Percentiles rank a stretch among this genome's conserved stretches.
These are phyloP conservation scores for Pseudoturritis turrita DNA, from an alignment of 345 rosid genomes.

Conservation along the genomic window DNA sequence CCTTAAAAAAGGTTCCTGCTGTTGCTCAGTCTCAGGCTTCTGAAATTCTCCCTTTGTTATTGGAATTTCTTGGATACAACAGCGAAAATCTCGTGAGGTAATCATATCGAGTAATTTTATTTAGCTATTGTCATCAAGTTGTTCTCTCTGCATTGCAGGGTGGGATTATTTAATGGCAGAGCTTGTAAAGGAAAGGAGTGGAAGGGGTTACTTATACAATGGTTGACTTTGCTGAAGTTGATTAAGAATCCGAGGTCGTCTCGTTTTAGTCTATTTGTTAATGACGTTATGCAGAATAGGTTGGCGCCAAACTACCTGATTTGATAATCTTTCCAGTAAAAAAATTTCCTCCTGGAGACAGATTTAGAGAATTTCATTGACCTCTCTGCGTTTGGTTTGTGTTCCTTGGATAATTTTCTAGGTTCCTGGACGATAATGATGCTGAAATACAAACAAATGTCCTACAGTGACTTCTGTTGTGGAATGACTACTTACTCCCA, in stretches of 20 bases:
- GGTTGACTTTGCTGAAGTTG: constrained; percentile 60
- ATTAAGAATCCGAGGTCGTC: constrained; percentile 63
- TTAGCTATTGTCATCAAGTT: neutral
- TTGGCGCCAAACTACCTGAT: constrained; percentile 16
- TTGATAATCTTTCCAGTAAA: neutral
- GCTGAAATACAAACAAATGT: constrained; percentile 66
- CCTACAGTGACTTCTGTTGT: constrained; percentile 70
- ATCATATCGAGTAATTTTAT: neutral
- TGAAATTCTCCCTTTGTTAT: constrained; percentile 55
- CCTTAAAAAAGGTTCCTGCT: constrained; percentile 62
- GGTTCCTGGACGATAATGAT: constrained; percentile 79
- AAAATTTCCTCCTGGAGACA: constrained; percentile 1
- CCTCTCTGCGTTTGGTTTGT: neutral
- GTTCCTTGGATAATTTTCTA: constrained; percentile 27
- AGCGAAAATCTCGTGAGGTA: constrained; percentile 47
- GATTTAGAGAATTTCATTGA: neutral
- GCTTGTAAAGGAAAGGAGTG: constrained; percentile 69
- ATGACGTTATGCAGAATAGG: constrained; percentile 69
- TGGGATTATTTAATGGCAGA: constrained; percentile 44
- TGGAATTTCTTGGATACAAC: constrained; percentile 69
- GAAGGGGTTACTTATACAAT: constrained; percentile 66
- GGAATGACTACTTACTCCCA: constrained; percentile 65
- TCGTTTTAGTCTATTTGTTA: constrained; percentile 52
- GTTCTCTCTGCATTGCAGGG: constrained; percentile 36
- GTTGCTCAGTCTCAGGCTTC: constrained; percentile 60